Conservation (phyloP, 345 rosid genomes). For the Eucalyptus caleyi region DNA sequence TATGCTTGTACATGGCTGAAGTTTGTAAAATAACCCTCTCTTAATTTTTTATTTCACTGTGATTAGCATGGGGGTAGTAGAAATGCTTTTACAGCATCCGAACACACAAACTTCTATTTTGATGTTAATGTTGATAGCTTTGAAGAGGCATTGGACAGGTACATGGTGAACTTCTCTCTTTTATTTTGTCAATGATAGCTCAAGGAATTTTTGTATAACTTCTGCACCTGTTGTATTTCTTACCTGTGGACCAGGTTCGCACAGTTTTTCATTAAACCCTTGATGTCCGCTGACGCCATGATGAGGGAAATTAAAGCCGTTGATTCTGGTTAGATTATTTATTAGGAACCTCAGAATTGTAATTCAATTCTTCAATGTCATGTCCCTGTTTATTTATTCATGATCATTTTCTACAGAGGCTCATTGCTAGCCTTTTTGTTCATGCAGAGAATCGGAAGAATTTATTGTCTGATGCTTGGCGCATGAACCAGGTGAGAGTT, state of each 20-base stretch:
- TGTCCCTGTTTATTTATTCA: background rate
- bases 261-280: constrained; percentile 81
- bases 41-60: background rate
- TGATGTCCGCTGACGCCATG: constrained; percentile 95
- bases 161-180: background rate
- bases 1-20: background rate
- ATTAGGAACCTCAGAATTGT: background rate
- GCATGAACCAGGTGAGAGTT: constrained; percentile 60
- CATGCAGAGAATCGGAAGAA: constrained; percentile 81
- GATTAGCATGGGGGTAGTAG: constrained; percentile 86
- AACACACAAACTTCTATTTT: constrained; percentile 63
- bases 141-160: constrained; percentile 92
- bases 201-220: background rate
- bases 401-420: background rate
- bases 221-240: background rate
- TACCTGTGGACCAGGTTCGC: constrained; percentile 46
- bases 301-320: constrained; percentile 86
- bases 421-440: background rate
- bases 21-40: background rate
- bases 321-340: constrained; percentile 62
- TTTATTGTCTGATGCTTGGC: constrained; percentile 70
- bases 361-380: background rate
- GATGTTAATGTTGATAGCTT: constrained; percentile 67
- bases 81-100: constrained; percentile 73
- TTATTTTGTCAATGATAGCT: background rate